A percentile compares a stretch with the other conserved stretches of the same genome.
Conservation (phyloP, 176 grass and related monocot genomes). For the Phoenix dactylifera region DNA sequence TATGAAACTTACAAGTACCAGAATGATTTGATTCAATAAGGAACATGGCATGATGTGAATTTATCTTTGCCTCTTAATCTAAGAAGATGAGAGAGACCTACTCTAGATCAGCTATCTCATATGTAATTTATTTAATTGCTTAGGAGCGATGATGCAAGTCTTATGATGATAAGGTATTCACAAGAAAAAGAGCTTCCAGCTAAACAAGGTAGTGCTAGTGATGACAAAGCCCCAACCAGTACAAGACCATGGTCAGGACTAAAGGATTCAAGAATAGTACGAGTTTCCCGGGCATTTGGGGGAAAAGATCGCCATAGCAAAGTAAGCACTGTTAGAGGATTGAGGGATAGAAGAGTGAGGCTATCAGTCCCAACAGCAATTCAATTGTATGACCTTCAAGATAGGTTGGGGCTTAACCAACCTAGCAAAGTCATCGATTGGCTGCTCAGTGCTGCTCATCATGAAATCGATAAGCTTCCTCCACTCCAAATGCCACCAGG, state of each 20-base stretch:
- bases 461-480: slow-evolving; percentile 94
- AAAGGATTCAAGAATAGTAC: slow-evolving; percentile 81
- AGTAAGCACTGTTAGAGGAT: slow-evolving; percentile 75
- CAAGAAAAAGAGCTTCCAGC: too few relatives aligned
- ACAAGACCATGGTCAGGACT: slow-evolving; percentile 51
- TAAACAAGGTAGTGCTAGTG: too few relatives aligned
- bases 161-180: too few relatives aligned
- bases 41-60: too few relatives aligned
- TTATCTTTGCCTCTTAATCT: too few relatives aligned
- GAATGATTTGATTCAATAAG: too few relatives aligned
- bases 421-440: slow-evolving; percentile 97
- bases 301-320: slow-evolving; percentile 97
- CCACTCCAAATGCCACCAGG: slow-evolving; percentile 64
- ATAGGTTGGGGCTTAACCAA: slow-evolving; percentile 77
- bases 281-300: slow-evolving; percentile 76
- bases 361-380: slow-evolving; percentile 88
- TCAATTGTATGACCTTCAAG: slow-evolving; percentile 98
- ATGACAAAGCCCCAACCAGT: slow-evolving; percentile 4
- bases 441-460: slow-evolving; percentile 71
- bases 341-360: slow-evolving; percentile 77
- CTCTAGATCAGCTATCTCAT: too few relatives aligned
- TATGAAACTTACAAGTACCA: too few relatives aligned
- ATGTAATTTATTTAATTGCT: too few relatives aligned
- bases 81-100: too few relatives aligned
- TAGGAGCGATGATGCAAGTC: too few relatives aligned